Percentiles rank a stretch among this genome's conserved stretches.
Conservation (phyloP, 495 filamentous ascomycete species). For the Staphylotrichum longicolle region DNA sequence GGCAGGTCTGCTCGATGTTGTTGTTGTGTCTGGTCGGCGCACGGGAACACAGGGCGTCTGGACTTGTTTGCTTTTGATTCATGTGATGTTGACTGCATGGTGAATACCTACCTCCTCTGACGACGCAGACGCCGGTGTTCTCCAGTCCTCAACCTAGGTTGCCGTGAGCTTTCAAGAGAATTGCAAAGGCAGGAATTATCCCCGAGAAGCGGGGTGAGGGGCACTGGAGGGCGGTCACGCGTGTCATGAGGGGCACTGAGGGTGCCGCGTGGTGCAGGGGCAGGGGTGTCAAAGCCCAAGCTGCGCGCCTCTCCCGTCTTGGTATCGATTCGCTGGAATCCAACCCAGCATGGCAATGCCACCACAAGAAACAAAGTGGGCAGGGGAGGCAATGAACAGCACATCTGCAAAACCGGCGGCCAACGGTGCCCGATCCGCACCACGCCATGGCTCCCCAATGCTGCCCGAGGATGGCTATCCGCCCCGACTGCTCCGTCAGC, state of each 20-base stretch:
- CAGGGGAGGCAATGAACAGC: background rate
- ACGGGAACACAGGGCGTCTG: too few species aligned
- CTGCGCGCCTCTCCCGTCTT: background rate
- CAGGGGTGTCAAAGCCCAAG: background rate
- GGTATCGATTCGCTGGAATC: background rate
- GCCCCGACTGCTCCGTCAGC: background rate
- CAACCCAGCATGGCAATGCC: slow-evolving; percentile 4
- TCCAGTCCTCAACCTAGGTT: too few species aligned
- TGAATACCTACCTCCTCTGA: too few species aligned
- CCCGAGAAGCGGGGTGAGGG: background rate
- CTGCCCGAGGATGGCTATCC: slow-evolving; percentile 18
- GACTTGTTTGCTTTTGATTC: background rate
- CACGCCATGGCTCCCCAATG: slow-evolving; percentile 3
- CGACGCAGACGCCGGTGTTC: background rate
- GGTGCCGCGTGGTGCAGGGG: slow-evolving; percentile 4
- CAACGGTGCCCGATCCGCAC: slow-evolving; percentile 24
- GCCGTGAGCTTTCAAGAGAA: background rate
- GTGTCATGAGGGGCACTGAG: background rate
- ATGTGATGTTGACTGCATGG: background rate
- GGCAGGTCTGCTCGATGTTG: too few species aligned
- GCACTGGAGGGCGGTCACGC: slow-evolving; percentile 5
- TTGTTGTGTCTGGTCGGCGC: too few species aligned
- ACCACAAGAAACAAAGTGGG: background rate
- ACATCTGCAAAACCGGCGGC: slow-evolving; percentile 21
- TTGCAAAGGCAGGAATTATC: background rate